Base-by-base conservation (phyloP, 1,284 basidiomycete genomes). In the Pseudozyma tsukubaensis region DNA sequence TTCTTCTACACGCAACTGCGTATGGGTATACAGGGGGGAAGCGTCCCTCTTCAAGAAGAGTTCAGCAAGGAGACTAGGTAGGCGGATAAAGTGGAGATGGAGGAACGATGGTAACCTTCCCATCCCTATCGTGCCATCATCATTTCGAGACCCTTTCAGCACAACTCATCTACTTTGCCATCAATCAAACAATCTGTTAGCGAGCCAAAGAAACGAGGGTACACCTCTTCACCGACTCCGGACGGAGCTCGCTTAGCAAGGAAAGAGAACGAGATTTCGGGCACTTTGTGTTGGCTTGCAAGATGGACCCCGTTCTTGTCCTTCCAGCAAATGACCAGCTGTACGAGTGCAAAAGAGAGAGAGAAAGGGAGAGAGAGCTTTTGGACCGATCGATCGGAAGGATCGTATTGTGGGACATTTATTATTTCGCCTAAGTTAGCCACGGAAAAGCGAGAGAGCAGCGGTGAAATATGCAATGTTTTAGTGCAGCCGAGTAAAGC, bases 311-410 rank as follows among this genome's bases (percentile, higher is more conserved):
- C 24, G 24, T 29, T 11, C 21, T 45, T 21, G 19, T 24, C 44
- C 24, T 21, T 16, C 12, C 44, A 24, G 21, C 44, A n/a, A 16
- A 39, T 16, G 50, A 10, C 3, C 18, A 2, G 32, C 13, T 35
- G 32, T n/a, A 29, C 24, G 34, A 39, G 21, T 9, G 32, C 7
- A 21, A 1, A 12, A 24, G 19, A 16, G 6, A n/a, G 16, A 1
- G 35, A 42, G 50, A 14, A 36, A 9, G 36, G n/a, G n/a, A 49
- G n/a, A 19, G 36, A 32, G 29, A 29, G 47, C 56, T 50, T 51
- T 35, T 59, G 42, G 50, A 59, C 47, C 57, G 57, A 45, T 51
- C 49, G 57, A 59, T 50, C 48, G 21, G 43, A 48, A 45, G 19
- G 39, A 37, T 43, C 42, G 42, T 43, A 45, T 45, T 10, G 7